phyloP scores from a whole-genome alignment of 148 eudicot genomes.

The Cornus kousa region DNA sequence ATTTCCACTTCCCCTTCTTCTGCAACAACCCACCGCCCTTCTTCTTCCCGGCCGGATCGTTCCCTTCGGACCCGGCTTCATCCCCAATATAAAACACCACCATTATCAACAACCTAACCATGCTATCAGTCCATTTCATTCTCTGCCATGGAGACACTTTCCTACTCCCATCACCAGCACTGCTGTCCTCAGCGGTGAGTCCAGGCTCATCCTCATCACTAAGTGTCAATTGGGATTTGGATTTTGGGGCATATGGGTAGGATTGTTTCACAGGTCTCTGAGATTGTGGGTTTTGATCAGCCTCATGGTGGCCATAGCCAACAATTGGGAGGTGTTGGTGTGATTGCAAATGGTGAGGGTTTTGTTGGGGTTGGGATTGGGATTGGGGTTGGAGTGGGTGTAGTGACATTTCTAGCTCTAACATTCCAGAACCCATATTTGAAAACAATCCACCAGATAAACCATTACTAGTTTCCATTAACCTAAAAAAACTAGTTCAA shows the following conservation, averaged over 20 bases:
- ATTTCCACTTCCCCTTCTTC: conserved; percentile 98
- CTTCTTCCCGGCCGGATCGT: conserved; percentile 38
- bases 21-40: conserved; percentile 54
- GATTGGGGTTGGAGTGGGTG: conserved; percentile 24
- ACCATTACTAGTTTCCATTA: conserved; percentile 47
- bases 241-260: conserved; percentile 26
- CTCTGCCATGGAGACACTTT: conserved; percentile 87
- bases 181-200: conserved; percentile 40
- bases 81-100: conserved; percentile 87
- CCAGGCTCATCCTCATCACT: conserved; percentile 76
- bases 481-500: not conserved
- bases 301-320: conserved; percentile 25
- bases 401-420: conserved; percentile 61
- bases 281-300: conserved; percentile 30
- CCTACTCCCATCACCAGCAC: conserved; percentile 47
- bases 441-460: conserved; percentile 48
- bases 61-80: conserved; percentile 46
- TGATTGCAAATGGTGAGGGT: conserved; percentile 28
- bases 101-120: conserved; percentile 83
- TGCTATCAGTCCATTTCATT: conserved; percentile 94
- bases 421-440: conserved; percentile 39
- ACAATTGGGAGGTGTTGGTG: conserved; percentile 32
- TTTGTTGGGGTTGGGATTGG: conserved; percentile 22
- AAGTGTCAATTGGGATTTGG: conserved; percentile 43
- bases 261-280: conserved; percentile 46